Base-by-base conservation (phyloP, 2,329 filamentous ascomycete genomes). In the Phaeosphaeriaceae sp. region DNA sequence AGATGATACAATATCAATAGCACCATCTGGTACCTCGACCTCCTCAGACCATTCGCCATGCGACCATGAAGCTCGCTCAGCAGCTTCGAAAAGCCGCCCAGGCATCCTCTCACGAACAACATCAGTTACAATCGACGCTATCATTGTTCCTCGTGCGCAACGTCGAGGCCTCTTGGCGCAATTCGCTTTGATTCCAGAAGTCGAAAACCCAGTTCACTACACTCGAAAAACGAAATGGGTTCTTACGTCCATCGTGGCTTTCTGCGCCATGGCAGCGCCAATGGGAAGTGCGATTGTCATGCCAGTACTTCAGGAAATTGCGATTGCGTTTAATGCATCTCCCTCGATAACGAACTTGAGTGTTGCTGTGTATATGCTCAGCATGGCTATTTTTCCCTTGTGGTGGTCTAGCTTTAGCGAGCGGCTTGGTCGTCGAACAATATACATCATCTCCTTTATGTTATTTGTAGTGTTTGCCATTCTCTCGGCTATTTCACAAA, bases 231-330 rank as follows among this genome's bases (percentile, higher is more conserved):
- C 84, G 12, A 96, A 96, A 83, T 96, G 92, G 92, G 81, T 84
- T 52, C 86, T 97, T 57, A 96, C 92, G 0, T 61, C 85, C 29
- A 83, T 93, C 39, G 83, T 96, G 37, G 88, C 91, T 1, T 67
- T 92, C 13, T 90, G 90, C 2, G 91, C 85, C 1, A 85, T 87
- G 12, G 88, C 85, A 0, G 90, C 88, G 1, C 92, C 92, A 0
- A 85, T 96, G 76, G 92, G 92, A 1, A 92, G 89, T 21, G 84
- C 88, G 1, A 92, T 96, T 46, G 86, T 96, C 48, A 87, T 93
- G 61, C 91, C 73, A 6, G 68, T 68, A 2, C 55, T 76, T 17
- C 63, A 64, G 16, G 69, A 73, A 9, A 72, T 76, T 11, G 58
- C 64, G 3, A 50, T 52, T 9, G 64, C 64, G 1, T 70, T 75